Evolutionary conservation across 768 basidiomycete species (phyloP), one percentile per base, ranked within the genome.

Genomic region (Serpula lacrymans): DNA sequence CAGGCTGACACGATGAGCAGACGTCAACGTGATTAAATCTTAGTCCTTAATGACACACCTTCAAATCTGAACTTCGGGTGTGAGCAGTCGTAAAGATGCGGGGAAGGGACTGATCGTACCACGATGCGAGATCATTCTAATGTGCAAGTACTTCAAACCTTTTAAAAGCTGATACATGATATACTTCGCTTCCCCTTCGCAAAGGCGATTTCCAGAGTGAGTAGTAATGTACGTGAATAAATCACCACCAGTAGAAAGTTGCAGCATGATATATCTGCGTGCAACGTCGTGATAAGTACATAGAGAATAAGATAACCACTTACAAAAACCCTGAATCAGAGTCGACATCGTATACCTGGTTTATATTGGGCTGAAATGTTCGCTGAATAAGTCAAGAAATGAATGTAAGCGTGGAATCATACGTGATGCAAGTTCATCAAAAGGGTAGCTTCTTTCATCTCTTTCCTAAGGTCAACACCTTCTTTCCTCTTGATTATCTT

Each of bases 161-260:
- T 77, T 71, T n/a, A 89, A 61, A 14, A 89, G 60, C 58, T 91
- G 88, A 51, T 76, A 90, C 71, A 84, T 84, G 39, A 88, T 80
- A 55, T 87, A 91, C 61, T 89, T 88, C 6, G 82, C 79, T 60
- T 91, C 88, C 12, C 84, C 82, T 64, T 89, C 85, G 46, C 78
- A 80, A 13, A 91, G 68, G 41, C 69, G 75, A 24, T 63, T 66
- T 18, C 74, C 72, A 13, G 72, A 64, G 44, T 79, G 73, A 41
- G 71, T 79, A 12, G 77, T 79, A 48, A 91, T 84, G 59, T 90
- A 89, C 3, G 85, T 86, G 59, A 90, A 90, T n/a, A 91, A 72
- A 53, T 91, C 88, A 17, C 88, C 88, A 8, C 88, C 88, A 0
- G 88, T 89, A 51, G 85, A 89, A 6, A 91, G 69, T 59, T 91